phyloP scores from a whole-genome alignment of 1,139 yeast genomes.

The Wickerhamomyces sp. region DNA sequence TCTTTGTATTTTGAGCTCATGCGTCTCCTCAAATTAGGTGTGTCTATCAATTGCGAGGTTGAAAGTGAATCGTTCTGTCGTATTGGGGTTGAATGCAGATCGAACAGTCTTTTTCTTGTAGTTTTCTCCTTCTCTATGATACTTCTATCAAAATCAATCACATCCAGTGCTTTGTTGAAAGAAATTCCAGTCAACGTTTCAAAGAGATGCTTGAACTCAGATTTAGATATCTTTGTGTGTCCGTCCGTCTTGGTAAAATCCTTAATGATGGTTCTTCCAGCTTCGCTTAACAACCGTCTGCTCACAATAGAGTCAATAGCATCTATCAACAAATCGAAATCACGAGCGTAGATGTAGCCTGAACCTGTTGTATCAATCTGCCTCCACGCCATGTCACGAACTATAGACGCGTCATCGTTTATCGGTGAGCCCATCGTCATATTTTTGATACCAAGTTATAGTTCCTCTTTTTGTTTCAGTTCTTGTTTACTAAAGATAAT shows the following conservation, averaged over 20 bases:
- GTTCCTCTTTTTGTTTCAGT: too few species aligned
- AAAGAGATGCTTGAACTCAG: constrained; percentile 27
- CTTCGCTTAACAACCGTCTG: constrained; percentile 18
- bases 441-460: neutral
- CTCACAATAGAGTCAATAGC: constrained; percentile 22
- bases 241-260: constrained; percentile 26
- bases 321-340: constrained; percentile 18
- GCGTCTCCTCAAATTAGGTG: constrained; percentile 19
- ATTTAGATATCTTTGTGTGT: constrained; percentile 26
- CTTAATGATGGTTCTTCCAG: constrained; percentile 24
- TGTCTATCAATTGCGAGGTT: constrained; percentile 4
- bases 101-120: neutral
- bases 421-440: neutral
- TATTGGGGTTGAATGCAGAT: neutral
- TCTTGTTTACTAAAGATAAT: neutral
- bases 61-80: constrained; percentile 1
- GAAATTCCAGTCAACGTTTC: constrained; percentile 23
- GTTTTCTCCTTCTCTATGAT: constrained; percentile 2
- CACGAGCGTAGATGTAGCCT: constrained; percentile 30
- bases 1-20: constrained; percentile 16
- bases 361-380: constrained; percentile 24
- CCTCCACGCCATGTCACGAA: constrained; percentile 28
- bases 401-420: constrained; percentile 8
- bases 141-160: constrained; percentile 5
- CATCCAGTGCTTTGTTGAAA: constrained; percentile 19